Base-by-base conservation (phyloP, 75 land plant species). In the Isoetes taiwanensis region DNA sequence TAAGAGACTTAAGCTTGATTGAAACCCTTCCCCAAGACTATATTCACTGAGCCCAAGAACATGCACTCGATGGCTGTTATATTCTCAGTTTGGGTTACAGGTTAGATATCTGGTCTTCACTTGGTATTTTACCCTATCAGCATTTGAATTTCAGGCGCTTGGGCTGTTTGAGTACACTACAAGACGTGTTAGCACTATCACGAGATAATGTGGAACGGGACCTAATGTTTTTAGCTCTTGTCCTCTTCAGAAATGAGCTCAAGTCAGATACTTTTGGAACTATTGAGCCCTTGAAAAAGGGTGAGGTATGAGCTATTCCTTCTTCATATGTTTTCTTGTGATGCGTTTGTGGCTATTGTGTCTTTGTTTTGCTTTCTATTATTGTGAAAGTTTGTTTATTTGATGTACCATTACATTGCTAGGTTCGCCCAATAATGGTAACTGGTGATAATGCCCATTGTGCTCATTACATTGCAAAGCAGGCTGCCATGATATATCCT, bases 371-470 rank as follows among this genome's bases (percentile, higher is more conserved):
- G n/a, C n/a, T n/a, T n/a, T n/a, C n/a, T n/a, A n/a, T n/a, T n/a
- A n/a, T n/a, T n/a, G n/a, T n/a, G n/a, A n/a, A n/a, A n/a, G n/a
- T n/a, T n/a, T n/a, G n/a, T n/a, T n/a, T n/a, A n/a, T n/a, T n/a
- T n/a, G n/a, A n/a, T n/a, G n/a, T n/a, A n/a, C n/a, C n/a, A n/a
- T n/a, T 55, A 55, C 5, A 27, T 19, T 26, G 11, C 31, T 41
- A 71, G 74, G 68, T 71, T 50, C 74, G 74, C 19, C 69, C 74
- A 21, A 58, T 71, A 29, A 71, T 71, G 74, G 63, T 71, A 29
- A 71, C 74, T 29, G 74, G 74, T 21, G 74, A 71, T 32, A 71
- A 65, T 65, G 74, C 74, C 10, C 74, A 71, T 26, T 71, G 74
- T 64, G 74, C 68, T 11, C 63, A 71, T 17, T 71, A 65, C 29